phyloP scores from a whole-genome alignment of 2,329 filamentous ascomycete genomes.

The Bipolaris cookei region DNA sequence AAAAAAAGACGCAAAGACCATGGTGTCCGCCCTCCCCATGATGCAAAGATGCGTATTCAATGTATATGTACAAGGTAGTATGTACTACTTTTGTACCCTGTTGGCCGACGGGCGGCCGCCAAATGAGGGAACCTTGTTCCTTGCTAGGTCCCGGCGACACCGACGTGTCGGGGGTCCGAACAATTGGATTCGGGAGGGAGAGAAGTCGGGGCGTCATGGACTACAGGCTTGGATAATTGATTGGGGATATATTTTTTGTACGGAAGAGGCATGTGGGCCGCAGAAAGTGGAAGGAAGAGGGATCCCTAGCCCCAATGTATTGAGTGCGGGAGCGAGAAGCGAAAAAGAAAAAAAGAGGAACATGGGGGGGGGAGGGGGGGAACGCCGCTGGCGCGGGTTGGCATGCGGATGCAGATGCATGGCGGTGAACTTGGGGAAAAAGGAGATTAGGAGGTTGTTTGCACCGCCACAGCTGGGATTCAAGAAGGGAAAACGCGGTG shows the following conservation, averaged over 20 bases:
- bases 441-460: conserved; percentile 1
- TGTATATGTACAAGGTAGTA: no score
- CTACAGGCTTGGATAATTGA: conserved; percentile 3
- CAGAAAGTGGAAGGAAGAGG: conserved; percentile 3
- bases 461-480: conserved; percentile 16
- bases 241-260: conserved; percentile 3
- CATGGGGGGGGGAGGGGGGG: neutral
- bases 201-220: neutral
- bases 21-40: neutral
- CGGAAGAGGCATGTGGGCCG: conserved; percentile 3
- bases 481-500: neutral
- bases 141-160: no score
- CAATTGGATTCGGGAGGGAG: neutral
- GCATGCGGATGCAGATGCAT: no score
- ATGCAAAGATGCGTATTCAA: no score
- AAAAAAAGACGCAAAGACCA: no score
- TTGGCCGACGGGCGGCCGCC: no score
- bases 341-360: conserved; percentile 4
- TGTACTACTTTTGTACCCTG: no score
- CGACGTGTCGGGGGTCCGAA: no score
- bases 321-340: neutral
- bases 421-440: no score
- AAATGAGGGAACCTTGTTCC: no score
- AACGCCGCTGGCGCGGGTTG: no score
- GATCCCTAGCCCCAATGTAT: conserved; percentile 4